These are phyloP conservation scores for Metschnikowia drakensbergensis DNA, from an alignment of 805 yeast species.

Conservation along the genomic window DNA sequence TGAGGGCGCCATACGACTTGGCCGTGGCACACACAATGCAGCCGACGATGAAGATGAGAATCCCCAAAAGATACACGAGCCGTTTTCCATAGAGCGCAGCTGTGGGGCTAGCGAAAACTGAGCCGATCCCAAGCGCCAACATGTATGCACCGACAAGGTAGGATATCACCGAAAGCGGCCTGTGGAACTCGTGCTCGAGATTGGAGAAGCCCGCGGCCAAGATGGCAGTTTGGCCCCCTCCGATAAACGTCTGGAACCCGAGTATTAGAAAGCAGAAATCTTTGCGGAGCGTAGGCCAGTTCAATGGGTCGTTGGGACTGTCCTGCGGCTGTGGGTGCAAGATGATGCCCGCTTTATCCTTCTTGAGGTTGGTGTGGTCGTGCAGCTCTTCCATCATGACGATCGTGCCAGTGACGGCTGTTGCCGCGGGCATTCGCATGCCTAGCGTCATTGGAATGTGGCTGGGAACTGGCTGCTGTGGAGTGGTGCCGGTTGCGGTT, in stretches of 20 bases:
- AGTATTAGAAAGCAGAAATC: constrained; percentile 50
- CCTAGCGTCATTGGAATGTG: constrained; percentile 24
- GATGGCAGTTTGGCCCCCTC: constrained; percentile 61
- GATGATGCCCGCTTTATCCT: constrained; percentile 46
- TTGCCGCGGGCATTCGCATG: constrained; percentile 38
- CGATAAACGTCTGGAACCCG: constrained; percentile 55
- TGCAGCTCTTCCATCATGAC: constrained; percentile 30
- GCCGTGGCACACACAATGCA: constrained; percentile 54
- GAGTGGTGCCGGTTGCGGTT: too few relatives aligned
- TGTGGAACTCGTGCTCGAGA: constrained; percentile 41
- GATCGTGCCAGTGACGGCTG: constrained; percentile 49
- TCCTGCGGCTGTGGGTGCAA: constrained; percentile 61
- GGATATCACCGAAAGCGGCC: constrained; percentile 40
- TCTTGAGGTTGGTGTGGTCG: constrained; percentile 32
- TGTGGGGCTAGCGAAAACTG: constrained; percentile 53
- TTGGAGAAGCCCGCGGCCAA: constrained; percentile 52
- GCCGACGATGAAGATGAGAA: constrained; percentile 47
- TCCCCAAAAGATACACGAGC: constrained; percentile 48
- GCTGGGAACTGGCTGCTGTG: neutral
- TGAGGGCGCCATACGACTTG: constrained; percentile 43
- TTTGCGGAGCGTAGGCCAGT: constrained; percentile 60
- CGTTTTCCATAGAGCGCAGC: constrained; percentile 58
- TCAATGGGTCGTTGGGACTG: constrained; percentile 60
- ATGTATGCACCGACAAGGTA: constrained; percentile 57
- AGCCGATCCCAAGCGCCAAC: constrained; percentile 58